Conservation (phyloP, 495 filamentous ascomycete species). For the Penicillium bialowiezense region DNA sequence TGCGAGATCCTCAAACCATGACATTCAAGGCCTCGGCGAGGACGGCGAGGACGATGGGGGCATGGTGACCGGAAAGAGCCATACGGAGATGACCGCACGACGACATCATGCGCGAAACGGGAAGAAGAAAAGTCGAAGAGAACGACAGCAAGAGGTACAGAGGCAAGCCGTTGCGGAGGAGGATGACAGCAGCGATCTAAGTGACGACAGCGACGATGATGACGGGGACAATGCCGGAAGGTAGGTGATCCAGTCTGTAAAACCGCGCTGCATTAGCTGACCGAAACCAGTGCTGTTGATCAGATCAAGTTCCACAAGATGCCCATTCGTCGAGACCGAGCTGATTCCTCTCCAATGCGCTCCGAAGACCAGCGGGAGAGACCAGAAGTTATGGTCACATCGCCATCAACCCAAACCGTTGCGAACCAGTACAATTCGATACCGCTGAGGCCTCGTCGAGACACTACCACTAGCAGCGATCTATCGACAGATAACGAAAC, state of each 20-base stretch:
- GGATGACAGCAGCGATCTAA: constrained; percentile 94
- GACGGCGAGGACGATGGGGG: constrained; percentile 80
- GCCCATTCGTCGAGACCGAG: constrained; percentile 74
- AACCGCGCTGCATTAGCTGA: constrained; percentile 15
- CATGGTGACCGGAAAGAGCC: constrained; percentile 73
- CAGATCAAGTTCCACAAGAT: constrained; percentile 95
- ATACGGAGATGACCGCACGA: constrained; percentile 70
- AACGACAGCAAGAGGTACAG: constrained; percentile 45
- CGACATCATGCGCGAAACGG: constrained; percentile 50
- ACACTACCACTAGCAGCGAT: constrained; percentile 89
- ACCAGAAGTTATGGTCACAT: constrained; percentile 55
- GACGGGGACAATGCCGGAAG: constrained; percentile 53
- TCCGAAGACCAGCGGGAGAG: constrained; percentile 48
- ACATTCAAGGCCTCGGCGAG: constrained; percentile 43
- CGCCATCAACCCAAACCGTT: constrained; percentile 49
- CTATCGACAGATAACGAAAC: constrained; percentile 88
- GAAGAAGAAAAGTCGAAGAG: constrained; percentile 40
- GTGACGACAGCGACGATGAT: constrained; percentile 94
- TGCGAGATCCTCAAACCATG: constrained; percentile 28
- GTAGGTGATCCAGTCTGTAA: constrained; percentile 19
- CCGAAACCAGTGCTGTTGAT: constrained; percentile 53
- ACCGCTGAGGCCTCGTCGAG: constrained; percentile 72
- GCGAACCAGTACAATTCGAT: constrained; percentile 58
- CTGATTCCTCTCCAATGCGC: constrained; percentile 83
- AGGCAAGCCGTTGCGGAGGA: constrained; percentile 82